Conservation (phyloP, 768 basidiomycete genomes). For the Pleurotus tuoliensis region DNA sequence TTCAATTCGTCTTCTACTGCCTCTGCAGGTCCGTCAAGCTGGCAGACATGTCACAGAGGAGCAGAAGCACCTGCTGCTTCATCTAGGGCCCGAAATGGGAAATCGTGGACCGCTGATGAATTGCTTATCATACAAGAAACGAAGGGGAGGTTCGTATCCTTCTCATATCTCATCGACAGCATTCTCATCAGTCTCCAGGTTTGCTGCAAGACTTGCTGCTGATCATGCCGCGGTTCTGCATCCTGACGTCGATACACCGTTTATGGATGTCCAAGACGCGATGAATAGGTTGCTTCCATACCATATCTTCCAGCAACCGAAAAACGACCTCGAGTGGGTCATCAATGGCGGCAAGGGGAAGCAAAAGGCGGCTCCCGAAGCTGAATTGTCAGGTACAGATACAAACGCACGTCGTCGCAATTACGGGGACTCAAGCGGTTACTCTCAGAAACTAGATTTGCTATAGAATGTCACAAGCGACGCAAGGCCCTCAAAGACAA, state of each 20-base stretch:
- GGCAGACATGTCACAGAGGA: slow-evolving; percentile 15
- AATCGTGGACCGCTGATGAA: slow-evolving; percentile 49
- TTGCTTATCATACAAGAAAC: slow-evolving; percentile 40
- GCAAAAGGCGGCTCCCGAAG: slow-evolving; percentile 41
- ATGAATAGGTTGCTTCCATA: slow-evolving; percentile 75
- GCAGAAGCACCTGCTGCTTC: background rate
- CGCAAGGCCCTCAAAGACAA: slow-evolving; percentile 51
- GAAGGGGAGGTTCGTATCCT: slow-evolving; percentile 41
- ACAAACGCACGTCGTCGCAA: slow-evolving; percentile 10
- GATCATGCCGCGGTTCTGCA: slow-evolving; percentile 61
- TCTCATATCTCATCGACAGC: background rate
- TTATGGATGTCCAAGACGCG: slow-evolving; percentile 56
- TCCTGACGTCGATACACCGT: slow-evolving; percentile 71
- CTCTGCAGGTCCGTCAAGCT: slow-evolving; percentile 25
- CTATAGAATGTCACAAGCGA: slow-evolving; percentile 61
- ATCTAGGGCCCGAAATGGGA: slow-evolving; percentile 21
- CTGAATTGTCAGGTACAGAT: slow-evolving; percentile 4
- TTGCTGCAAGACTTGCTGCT: slow-evolving; percentile 49
- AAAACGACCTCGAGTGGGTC: slow-evolving; percentile 49
- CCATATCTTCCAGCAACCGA: slow-evolving; percentile 75
- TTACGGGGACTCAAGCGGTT: background rate
- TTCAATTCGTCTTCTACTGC: slow-evolving; percentile 15
- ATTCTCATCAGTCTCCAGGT: slow-evolving; percentile 28
- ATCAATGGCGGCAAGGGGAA: slow-evolving; percentile 49
- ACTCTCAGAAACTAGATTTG: slow-evolving; percentile 62